Base-by-base conservation (phyloP, 768 basidiomycete genomes). In the Leccinum truebloodii region DNA sequence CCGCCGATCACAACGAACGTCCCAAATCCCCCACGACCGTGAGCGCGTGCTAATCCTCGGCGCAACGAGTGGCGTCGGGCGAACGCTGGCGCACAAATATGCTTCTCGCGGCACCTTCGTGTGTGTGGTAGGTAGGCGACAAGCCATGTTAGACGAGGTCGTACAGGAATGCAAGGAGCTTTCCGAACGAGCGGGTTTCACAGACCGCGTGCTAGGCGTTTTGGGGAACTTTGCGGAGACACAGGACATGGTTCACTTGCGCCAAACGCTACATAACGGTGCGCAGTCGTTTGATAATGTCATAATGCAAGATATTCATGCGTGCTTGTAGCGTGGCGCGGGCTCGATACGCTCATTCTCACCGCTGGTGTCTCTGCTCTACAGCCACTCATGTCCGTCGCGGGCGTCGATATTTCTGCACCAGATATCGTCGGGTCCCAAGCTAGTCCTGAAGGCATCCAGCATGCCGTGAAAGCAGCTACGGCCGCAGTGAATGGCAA, bases 21-120 rank as follows among this genome's bases (percentile, higher is more conserved):
- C 61, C 26, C 77, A 75, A 57, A 65, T 89, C 8, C 67, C 77
- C 8, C 76, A 71, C n/a, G 57, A 57, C 1, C 62, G 78, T 3
- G 94, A 96, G 69, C 84, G 92, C 0, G 88, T 95, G 6, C 71
- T 97, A 2, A 78, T 97, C 52, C 72, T 97, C 7, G 95, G 95
- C 6, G 93, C 89, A 1, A 89, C 91, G 2, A 88, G 88, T 52
- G 95, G 95, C 0, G 86, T 96, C 26, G 95, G 95, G 1, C 80
- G 82, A 48, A 78, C 82, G 4, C 76, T 95, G 49, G 92, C 92
- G 1, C 76, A 80, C 13, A 76, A 81, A 62, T 95, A 95, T 65
- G 86, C 90, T 5, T 70, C 77, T 57, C 79, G 90, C n/a, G 93
- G 93, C 7, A 91, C 91, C 7, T 78, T 78, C 55, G 82, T 90